Evolutionary conservation across 108 stramenopile species (phyloP).

Genomic region (Skeletonema marinoi): DNA sequence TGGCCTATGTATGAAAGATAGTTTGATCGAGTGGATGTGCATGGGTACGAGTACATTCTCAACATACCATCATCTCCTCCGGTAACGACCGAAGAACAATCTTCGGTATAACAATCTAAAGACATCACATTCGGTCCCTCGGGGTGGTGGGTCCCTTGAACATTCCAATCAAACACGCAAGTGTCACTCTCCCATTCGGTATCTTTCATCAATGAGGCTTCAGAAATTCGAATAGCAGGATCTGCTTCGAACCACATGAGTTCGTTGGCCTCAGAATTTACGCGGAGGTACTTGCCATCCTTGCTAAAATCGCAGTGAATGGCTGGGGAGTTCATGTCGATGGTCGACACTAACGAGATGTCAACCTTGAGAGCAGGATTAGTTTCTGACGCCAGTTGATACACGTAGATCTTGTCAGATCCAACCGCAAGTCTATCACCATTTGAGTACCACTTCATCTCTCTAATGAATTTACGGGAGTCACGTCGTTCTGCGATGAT

Average conservation of each 20-base stretch:
- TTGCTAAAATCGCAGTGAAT: constrained; percentile 63
- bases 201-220: constrained; percentile 55
- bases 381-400: constrained; percentile 47
- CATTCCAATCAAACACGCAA: constrained; percentile 55
- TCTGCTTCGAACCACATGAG: constrained; percentile 68
- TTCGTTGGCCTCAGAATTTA: constrained; percentile 56
- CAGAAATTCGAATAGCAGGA: constrained; percentile 50
- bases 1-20: constrained; percentile 51
- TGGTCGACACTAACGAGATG: constrained; percentile 49
- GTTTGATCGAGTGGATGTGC: constrained; percentile 22
- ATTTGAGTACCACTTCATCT: constrained; percentile 50
- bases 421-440: constrained; percentile 63
- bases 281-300: constrained; percentile 59
- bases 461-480: constrained; percentile 48
- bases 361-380: constrained; percentile 30
- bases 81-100: constrained; percentile 31
- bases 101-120: constrained; percentile 19
- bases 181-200: constrained; percentile 66
- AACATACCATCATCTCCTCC: constrained; percentile 59
- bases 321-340: constrained; percentile 45
- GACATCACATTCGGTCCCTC: constrained; percentile 22
- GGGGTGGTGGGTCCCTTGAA: constrained; percentile 54
- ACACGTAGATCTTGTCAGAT: constrained; percentile 63
- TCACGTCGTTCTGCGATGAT: constrained; percentile 70
- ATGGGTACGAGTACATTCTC: constrained; percentile 53